Percentiles rank a stretch among this genome's conserved stretches.
phyloP scores from a whole-genome alignment of 306 rosid genomes.

The Fagus crenata region DNA sequence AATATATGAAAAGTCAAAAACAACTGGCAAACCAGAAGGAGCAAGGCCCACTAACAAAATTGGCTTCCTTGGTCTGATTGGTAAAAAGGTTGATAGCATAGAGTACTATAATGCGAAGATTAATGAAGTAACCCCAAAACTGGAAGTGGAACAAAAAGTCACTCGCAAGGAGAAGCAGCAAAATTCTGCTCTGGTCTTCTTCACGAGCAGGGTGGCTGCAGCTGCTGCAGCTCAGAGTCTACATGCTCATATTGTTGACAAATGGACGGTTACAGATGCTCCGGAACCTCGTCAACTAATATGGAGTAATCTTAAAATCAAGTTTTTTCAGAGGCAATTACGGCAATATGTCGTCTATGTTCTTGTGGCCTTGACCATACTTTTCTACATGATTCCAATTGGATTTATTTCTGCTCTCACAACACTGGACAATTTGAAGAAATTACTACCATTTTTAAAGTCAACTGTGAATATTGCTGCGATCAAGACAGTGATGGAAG shows the following conservation, averaged over 20 bases:
- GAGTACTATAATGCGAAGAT: slow-evolving; percentile 61
- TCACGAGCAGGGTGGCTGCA: slow-evolving; percentile 65
- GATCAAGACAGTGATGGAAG: slow-evolving; percentile 76
- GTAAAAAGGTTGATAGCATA: slow-evolving; percentile 78
- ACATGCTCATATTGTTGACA: slow-evolving; percentile 71
- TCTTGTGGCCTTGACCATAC: slow-evolving; percentile 59
- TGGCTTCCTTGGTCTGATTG: slow-evolving; percentile 76
- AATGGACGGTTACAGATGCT: slow-evolving; percentile 69
- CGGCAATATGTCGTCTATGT: slow-evolving; percentile 68
- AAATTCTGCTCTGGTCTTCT: slow-evolving; percentile 71
- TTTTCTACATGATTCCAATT: slow-evolving; percentile 87
- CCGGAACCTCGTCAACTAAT: slow-evolving; percentile 72
- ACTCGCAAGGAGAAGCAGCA: slow-evolving; percentile 87
- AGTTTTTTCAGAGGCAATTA: slow-evolving; percentile 53
- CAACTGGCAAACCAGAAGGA: slow-evolving; percentile 67
- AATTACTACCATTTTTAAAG: slow-evolving; percentile 75
- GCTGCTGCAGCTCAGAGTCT: slow-evolving; percentile 89
- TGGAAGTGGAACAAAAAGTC: slow-evolving; percentile 75
- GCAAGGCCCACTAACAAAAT: slow-evolving; percentile 69
- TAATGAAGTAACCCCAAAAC: slow-evolving; percentile 50
- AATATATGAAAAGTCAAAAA: slow-evolving; percentile 52
- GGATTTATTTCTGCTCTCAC: slow-evolving; percentile 67
- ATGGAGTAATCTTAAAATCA: slow-evolving; percentile 78
- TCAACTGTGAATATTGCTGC: slow-evolving; percentile 35
- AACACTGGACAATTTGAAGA: slow-evolving; percentile 62